These are phyloP conservation scores for Penicillium riverlandense DNA, from an alignment of 495 filamentous ascomycete species.

Conservation along the genomic window DNA sequence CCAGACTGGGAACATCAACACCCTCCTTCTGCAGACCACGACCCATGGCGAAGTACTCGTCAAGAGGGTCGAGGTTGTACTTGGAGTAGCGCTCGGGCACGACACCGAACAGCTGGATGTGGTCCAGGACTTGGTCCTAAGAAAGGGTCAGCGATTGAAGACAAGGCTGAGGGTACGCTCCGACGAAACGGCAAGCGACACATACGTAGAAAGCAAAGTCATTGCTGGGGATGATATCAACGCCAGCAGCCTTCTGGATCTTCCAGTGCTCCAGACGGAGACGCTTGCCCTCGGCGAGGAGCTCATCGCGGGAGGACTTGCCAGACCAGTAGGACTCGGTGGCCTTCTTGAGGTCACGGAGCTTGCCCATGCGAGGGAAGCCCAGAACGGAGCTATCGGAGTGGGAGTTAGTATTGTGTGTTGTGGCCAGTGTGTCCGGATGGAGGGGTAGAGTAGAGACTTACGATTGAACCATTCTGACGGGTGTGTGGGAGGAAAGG, in stretches of 20 bases:
- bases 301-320: conserved; percentile 81
- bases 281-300: conserved; percentile 89
- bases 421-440: conserved; percentile 1
- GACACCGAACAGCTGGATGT: conserved; percentile 96
- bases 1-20: conserved; percentile 82
- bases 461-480: conserved; percentile 78
- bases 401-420: conserved; percentile 7
- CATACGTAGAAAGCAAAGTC: conserved; percentile 86
- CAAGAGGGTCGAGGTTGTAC: conserved; percentile 75
- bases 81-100: conserved; percentile 85
- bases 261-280: conserved; percentile 96
- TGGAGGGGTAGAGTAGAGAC: conserved; percentile 15
- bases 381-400: conserved; percentile 55
- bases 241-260: conserved; percentile 96
- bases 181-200: too few species aligned
- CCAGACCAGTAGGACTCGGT: conserved; percentile 95
- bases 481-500: conserved; percentile 22
- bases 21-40: conserved; percentile 86
- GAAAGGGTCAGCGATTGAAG: too few species aligned
- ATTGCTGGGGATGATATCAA: conserved; percentile 96
- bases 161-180: too few species aligned
- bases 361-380: conserved; percentile 92
- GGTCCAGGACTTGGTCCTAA: conserved; percentile 85
- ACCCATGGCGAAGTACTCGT: conserved; percentile 99
- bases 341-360: conserved; percentile 99